Conservation (phyloP, 169 alveolate species). For the Haemoproteus tartakovskyi region DNA sequence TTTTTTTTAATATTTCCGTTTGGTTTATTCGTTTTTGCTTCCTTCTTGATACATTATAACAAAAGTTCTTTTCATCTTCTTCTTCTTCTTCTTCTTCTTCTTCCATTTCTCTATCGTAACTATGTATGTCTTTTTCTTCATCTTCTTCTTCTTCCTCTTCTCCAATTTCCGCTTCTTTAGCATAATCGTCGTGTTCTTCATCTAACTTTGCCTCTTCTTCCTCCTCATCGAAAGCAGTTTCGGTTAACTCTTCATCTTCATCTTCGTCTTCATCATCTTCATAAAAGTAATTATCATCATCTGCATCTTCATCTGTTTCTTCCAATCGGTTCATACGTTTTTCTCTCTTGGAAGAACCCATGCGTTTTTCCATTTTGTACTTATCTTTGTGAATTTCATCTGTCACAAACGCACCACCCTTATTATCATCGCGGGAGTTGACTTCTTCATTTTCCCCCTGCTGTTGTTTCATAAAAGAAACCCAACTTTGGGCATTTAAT, state of each 20-base stretch:
- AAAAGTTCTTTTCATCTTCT: neutral
- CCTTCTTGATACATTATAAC: neutral
- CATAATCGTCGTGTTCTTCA: neutral
- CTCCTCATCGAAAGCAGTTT: neutral
- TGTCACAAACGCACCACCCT: too few species aligned
- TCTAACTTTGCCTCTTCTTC: neutral
- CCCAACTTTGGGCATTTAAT: slow-evolving; percentile 7
- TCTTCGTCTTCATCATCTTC: neutral
- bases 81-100: neutral
- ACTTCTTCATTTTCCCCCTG: too few species aligned
- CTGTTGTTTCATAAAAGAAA: too few species aligned
- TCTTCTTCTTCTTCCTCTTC: neutral
- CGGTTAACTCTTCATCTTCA: neutral
- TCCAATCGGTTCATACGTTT: too few species aligned
- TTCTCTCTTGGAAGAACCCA: too few species aligned
- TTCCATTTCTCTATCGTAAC: neutral
- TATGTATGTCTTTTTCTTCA: neutral
- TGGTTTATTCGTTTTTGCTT: neutral
- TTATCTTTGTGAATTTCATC: too few species aligned
- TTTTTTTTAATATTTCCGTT: neutral
- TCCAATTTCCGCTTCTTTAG: neutral
- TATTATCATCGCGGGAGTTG: too few species aligned
- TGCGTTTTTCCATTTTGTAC: too few species aligned
- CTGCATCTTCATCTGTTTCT: too few species aligned
- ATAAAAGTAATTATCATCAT: neutral